Evolutionary conservation across 306 rosid species (phyloP).

Genomic region (Rosa lucieae): DNA sequence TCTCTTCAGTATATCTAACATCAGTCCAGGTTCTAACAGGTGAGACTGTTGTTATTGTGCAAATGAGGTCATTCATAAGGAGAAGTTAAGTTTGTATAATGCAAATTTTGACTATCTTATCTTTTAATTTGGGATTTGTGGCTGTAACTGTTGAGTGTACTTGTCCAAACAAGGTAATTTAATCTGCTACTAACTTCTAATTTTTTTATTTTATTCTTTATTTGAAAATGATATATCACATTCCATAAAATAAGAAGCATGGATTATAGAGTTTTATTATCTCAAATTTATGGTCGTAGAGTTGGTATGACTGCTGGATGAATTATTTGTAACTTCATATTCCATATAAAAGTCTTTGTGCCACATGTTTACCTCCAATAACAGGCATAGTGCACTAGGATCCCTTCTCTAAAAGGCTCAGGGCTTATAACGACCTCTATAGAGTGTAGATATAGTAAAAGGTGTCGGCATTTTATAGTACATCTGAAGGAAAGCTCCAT

Average conservation of each 20-base stretch:
- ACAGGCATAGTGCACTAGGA: neutral
- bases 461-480: neutral
- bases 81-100: neutral
- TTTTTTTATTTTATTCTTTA: neutral
- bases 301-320: neutral
- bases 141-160: neutral
- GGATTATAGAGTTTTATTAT: neutral
- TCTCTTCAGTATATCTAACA: constrained; percentile 77
- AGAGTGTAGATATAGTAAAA: neutral
- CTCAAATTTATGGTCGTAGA: neutral
- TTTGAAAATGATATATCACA: neutral
- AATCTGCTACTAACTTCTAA: neutral
- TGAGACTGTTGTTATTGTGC: constrained; percentile 10
- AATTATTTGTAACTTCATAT: neutral
- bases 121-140: neutral
- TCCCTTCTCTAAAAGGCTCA: neutral
- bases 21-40: constrained; percentile 67
- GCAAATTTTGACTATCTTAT: neutral
- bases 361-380: neutral
- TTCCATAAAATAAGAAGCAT: neutral
- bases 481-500: neutral
- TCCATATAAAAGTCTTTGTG: neutral
- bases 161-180: neutral
- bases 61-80: neutral
- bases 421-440: neutral